Evolutionary conservation across 345 rosid species (phyloP).

Genomic region (Gossypium anomalum): DNA sequence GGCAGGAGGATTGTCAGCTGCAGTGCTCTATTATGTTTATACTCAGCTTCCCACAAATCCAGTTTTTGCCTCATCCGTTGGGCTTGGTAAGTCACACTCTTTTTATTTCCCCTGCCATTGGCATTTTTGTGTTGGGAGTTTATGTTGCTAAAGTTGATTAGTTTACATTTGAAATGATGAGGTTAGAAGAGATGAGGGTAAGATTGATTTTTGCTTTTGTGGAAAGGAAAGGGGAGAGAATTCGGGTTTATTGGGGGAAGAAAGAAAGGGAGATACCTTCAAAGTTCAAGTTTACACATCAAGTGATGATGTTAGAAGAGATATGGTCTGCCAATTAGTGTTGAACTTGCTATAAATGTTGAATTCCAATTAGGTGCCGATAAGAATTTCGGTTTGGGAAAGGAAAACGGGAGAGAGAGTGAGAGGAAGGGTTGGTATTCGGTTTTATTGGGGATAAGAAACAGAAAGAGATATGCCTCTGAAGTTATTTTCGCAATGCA

Average conservation of each 20-base stretch:
- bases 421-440: not conserved
- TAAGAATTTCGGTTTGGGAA: not conserved
- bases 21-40: constrained; percentile 58
- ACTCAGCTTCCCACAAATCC: constrained; percentile 72
- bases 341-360: not conserved
- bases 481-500: not conserved
- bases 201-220: too few species aligned
- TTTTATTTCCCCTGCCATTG: too few species aligned
- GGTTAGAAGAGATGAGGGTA: not conserved
- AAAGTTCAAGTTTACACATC: not conserved
- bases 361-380: not conserved
- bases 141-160: not conserved
- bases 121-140: not conserved
- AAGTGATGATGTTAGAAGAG: not conserved
- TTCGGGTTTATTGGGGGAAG: not conserved
- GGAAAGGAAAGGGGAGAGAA: not conserved
- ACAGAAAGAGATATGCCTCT: not conserved
- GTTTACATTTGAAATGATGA: not conserved
- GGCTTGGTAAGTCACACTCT: constrained; percentile 54
- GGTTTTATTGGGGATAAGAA: not conserved
- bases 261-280: not conserved
- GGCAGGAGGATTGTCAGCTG: constrained; percentile 77
- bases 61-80: constrained; percentile 67
- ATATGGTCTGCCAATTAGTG: not conserved
- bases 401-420: not conserved